Conservation (phyloP, 768 basidiomycete species). For the Leccinellum albellum region DNA sequence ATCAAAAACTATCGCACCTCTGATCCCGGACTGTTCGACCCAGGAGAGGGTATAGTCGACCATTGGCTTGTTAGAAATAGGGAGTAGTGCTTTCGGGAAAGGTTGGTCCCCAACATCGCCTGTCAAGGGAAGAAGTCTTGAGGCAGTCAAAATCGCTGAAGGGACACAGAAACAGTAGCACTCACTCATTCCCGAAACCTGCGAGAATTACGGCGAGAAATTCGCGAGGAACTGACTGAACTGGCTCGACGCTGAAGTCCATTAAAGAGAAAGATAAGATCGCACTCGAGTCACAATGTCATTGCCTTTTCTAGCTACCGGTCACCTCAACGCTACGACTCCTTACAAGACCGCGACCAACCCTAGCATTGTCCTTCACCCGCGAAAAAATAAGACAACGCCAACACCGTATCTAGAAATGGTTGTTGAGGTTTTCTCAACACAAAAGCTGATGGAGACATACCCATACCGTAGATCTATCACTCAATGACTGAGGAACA, state of each 20-base stretch:
- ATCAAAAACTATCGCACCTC: constrained; percentile 46
- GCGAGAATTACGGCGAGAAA: constrained; percentile 87
- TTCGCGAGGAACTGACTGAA: constrained; percentile 58
- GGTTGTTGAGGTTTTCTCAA: neutral
- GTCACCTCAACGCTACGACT: neutral
- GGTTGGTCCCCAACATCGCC: constrained; percentile 76
- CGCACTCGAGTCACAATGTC: neutral
- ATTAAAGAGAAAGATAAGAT: constrained; percentile 31
- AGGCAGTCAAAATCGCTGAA: constrained; percentile 4
- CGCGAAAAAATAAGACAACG: neutral
- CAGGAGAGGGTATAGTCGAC: constrained; percentile 80
- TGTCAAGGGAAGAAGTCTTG: constrained; percentile 71
- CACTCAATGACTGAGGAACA: constrained; percentile 73
- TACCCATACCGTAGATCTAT: constrained; percentile 14
- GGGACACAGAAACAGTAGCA: neutral
- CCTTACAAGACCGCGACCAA: neutral
- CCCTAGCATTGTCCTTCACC: neutral
- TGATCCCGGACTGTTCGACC: constrained; percentile 84
- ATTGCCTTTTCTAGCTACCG: constrained; percentile 21
- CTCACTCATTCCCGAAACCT: constrained; percentile 90
- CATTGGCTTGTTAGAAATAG: constrained; percentile 84
- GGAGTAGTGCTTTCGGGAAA: constrained; percentile 83
- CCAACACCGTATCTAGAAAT: neutral
- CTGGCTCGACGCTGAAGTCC: constrained; percentile 60
- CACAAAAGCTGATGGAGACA: neutral